phyloP scores from a whole-genome alignment of 495 filamentous ascomycete genomes.

The Podospora comata region DNA sequence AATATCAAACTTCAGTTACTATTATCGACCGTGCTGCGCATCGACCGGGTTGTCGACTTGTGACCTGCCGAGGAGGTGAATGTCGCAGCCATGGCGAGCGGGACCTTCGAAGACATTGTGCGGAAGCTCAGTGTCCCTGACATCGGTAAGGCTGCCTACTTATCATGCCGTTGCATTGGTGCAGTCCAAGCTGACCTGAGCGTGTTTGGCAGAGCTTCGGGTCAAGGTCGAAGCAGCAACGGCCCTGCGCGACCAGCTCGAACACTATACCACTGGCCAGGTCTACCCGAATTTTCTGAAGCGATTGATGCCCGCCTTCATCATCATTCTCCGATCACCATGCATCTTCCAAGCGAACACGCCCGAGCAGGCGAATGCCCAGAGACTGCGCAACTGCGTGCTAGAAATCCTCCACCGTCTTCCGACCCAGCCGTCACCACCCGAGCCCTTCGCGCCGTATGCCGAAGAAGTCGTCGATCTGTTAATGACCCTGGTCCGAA shows the following conservation, averaged over 20 bases:
- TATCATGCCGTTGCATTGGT: background rate
- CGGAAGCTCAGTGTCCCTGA: conserved; percentile 52
- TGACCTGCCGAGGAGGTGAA: conserved; percentile 24
- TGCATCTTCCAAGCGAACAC: conserved; percentile 89
- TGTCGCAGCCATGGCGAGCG: conserved; percentile 50
- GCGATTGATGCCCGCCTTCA: conserved; percentile 86
- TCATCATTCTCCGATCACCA: conserved; percentile 76
- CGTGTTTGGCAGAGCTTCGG: conserved; percentile 59
- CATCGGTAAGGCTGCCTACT: conserved; percentile 40
- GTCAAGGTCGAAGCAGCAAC: conserved; percentile 71
- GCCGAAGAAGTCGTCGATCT: conserved; percentile 82
- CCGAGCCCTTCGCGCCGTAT: conserved; percentile 80
- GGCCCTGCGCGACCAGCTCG: conserved; percentile 80
- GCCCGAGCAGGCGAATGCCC: conserved; percentile 65
- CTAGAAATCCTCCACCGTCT: conserved; percentile 93
- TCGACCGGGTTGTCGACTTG: conserved; percentile 15
- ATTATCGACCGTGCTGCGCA: background rate
- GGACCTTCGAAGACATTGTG: conserved; percentile 51
- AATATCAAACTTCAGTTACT: background rate
- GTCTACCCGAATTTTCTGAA: conserved; percentile 74
- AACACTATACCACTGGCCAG: conserved; percentile 55
- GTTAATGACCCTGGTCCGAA: conserved; percentile 79
- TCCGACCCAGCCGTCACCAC: conserved; percentile 62
- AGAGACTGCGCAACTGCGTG: conserved; percentile 87
- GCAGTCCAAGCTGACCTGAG: background rate